Conservation (phyloP, 257 asterid species). For the Nicotiana attenuata region DNA sequence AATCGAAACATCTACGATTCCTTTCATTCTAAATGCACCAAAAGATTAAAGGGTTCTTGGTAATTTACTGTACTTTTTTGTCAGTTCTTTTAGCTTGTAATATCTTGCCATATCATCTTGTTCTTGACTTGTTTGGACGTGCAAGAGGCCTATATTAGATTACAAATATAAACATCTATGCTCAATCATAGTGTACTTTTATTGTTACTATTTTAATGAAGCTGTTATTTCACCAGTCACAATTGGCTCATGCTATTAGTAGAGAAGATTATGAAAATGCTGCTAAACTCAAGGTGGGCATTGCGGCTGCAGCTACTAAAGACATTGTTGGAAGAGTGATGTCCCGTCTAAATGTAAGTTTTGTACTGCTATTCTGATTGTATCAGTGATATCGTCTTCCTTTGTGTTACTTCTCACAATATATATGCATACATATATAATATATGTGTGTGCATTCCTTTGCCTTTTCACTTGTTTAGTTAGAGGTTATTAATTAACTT, state of each 20-base stretch:
- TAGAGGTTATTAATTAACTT: background rate
- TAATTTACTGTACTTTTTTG: background rate
- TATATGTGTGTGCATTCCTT: background rate
- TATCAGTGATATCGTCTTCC: background rate
- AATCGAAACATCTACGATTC: no score
- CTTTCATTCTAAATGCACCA: no score
- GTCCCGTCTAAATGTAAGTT: conserved; percentile 63
- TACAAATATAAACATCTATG: background rate
- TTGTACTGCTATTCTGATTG: background rate
- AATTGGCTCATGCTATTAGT: conserved; percentile 55
- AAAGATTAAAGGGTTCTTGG: background rate
- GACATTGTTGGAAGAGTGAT: conserved; percentile 87
- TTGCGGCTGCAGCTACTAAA: conserved; percentile 85
- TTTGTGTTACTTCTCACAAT: background rate
- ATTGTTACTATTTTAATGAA: background rate
- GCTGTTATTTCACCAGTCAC: conserved; percentile 47
- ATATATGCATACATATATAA: background rate
- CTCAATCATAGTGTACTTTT: background rate
- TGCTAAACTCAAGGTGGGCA: conserved; percentile 87
- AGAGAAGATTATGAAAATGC: conserved; percentile 89
- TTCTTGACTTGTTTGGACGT: background rate
- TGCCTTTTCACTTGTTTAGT: background rate
- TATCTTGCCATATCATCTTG: background rate
- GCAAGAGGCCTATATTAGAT: background rate
- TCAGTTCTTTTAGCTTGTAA: background rate